These are phyloP conservation scores for Neurospora sp. DNA, from an alignment of 495 filamentous ascomycete genomes.

Conservation along the genomic window DNA sequence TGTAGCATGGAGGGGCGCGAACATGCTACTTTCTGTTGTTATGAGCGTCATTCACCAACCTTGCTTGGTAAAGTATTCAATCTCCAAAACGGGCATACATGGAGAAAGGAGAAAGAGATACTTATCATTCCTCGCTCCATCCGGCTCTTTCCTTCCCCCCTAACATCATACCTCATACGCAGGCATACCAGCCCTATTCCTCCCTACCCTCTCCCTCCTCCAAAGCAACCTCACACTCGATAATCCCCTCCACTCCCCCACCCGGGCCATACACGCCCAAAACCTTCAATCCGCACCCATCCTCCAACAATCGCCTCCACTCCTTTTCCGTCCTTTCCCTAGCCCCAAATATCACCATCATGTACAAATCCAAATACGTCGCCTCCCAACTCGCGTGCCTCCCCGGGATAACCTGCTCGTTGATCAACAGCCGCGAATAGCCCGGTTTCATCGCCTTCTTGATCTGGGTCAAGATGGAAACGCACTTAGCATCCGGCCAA, in stretches of 20 bases:
- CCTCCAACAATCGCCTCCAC: constrained; percentile 13
- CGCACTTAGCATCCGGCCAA: constrained; percentile 34
- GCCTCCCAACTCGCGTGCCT: constrained; percentile 32
- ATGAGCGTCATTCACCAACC: too few relatives aligned
- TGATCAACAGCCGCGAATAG: constrained; percentile 39
- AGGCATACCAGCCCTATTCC: not conserved
- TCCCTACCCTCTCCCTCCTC: not conserved
- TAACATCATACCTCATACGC: too few relatives aligned
- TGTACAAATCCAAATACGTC: constrained; percentile 27
- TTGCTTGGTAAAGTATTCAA: too few relatives aligned
- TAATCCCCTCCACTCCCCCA: constrained; percentile 28
- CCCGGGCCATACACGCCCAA: constrained; percentile 23
- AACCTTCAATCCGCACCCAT: constrained; percentile 29
- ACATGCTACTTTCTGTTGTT: too few relatives aligned
- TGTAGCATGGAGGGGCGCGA: not conserved
- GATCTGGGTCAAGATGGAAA: constrained; percentile 27
- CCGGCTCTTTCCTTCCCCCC: too few relatives aligned
- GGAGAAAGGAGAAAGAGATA: too few relatives aligned
- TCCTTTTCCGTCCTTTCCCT: constrained; percentile 21
- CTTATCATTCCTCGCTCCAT: too few relatives aligned
- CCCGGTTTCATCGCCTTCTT: constrained; percentile 32
- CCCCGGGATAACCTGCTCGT: constrained; percentile 42
- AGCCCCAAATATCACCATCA: constrained; percentile 14
- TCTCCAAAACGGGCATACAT: too few relatives aligned
- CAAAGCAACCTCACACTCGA: constrained; percentile 27